Base-by-base conservation (phyloP, 1,284 basidiomycete genomes). In the Apiotrichum veenhuisii region DNA sequence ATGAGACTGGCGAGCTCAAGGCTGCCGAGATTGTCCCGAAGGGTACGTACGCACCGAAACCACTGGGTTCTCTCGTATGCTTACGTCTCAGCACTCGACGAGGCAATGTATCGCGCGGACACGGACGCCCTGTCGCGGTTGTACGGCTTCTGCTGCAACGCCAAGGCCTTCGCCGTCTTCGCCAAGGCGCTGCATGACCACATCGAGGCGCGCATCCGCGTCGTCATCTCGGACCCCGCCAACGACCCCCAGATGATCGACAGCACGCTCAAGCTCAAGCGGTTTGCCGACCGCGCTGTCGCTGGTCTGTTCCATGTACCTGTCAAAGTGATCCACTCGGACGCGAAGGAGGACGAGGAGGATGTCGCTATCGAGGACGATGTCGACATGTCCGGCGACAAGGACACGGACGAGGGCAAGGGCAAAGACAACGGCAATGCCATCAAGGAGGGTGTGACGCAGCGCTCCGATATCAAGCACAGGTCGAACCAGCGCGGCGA, bases 201-300 rank as follows among this genome's bases (percentile, higher is more conserved):
- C 63, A 78, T 79, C 57, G 73, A 76, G 58, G 73, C 74, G 20
- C 53, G 70, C 63, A 58, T 58, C 25, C 40, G 54, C 20, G 43
- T 52, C 12, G 41, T 78, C 61, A 73, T 77, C 47, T 66, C 67
- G 67, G 78, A 57, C 77, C 79, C 51, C 83, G 91, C 63, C 84
- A 91, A 54, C 78, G 76, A 77, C 52, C 52, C 70, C 14, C 63
- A 84, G 34, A 93, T 95, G 89, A 87, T 95, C 9, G 81, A 85
- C 22, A 81, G 82, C 15, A 82, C 94, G 0, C 80, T 94, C 30
- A 79, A 82, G 2, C 83, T 91, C 77, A 91, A 88, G 68, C 73
- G 80, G 1, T 82, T 85, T 54, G 81, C 83, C 2, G 84, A 88
- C 66, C 64, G 72, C 3, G 77, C 84, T 15, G 79, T 87, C 30